phyloP scores from a whole-genome alignment of 257 asterid species.

The Marsdenia floribunda region DNA sequence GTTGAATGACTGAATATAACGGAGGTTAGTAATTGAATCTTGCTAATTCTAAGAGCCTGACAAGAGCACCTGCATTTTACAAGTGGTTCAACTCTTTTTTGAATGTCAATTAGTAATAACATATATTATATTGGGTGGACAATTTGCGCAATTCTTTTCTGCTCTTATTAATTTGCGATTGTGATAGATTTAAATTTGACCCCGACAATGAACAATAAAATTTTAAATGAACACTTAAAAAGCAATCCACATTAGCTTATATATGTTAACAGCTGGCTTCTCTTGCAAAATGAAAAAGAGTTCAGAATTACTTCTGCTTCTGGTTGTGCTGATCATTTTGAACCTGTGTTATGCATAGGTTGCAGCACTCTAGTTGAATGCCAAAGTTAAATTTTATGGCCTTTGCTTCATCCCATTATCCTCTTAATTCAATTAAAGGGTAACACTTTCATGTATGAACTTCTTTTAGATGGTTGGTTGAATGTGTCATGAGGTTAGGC shows the following conservation, averaged over 20 bases:
- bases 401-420: neutral
- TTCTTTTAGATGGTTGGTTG: neutral
- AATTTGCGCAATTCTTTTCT: neutral
- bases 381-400: neutral
- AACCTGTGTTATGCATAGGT: neutral
- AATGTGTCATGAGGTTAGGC: neutral
- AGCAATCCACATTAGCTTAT: neutral
- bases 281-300: neutral
- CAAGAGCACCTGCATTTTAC: neutral
- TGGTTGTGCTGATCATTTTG: neutral
- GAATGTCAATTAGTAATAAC: neutral
- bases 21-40: neutral
- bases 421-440: neutral
- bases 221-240: neutral
- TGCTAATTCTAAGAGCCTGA: neutral
- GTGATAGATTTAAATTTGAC: neutral
- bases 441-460: no score
- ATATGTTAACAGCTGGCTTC: neutral
- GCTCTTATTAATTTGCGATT: neutral
- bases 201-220: neutral
- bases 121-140: neutral
- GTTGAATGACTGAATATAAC: neutral
- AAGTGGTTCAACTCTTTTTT: neutral
- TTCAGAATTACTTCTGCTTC: neutral
- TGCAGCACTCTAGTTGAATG: neutral